These are phyloP conservation scores for Metschnikowia lachancei DNA, from an alignment of 805 yeast species.

Conservation along the genomic window DNA sequence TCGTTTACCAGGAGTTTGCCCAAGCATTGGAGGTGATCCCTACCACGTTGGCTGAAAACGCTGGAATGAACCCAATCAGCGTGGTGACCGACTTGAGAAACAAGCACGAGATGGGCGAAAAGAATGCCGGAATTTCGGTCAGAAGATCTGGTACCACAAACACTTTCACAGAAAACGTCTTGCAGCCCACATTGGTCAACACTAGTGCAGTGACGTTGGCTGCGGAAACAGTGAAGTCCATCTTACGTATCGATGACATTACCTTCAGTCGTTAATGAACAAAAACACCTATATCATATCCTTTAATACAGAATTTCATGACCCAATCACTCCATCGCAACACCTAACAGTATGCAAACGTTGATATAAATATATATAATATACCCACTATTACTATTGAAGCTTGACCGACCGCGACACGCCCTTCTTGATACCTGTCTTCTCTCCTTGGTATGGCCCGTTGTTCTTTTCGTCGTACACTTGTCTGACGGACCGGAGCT, in stretches of 20 bases:
- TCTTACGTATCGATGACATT: conserved; percentile 94
- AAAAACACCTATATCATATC: not conserved
- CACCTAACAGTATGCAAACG: not conserved
- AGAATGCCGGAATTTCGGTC: conserved; percentile 92
- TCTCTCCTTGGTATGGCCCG: conserved; percentile 84
- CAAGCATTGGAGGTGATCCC: conserved; percentile 90
- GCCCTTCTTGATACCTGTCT: conserved; percentile 96
- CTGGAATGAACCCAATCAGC: conserved; percentile 87
- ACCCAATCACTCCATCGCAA: too few species aligned
- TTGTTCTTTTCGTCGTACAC: conserved; percentile 74
- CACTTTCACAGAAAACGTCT: conserved; percentile 87
- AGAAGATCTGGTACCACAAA: conserved; percentile 91
- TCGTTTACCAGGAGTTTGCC: conserved; percentile 90
- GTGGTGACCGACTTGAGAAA: conserved; percentile 90
- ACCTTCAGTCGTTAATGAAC: conserved; percentile 49
- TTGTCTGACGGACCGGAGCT: conserved; percentile 83
- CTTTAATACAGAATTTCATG: not conserved
- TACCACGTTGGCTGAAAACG: conserved; percentile 91
- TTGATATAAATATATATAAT: not conserved
- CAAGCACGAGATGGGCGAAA: conserved; percentile 87
- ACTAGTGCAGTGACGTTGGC: conserved; percentile 93
- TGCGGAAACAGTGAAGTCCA: conserved; percentile 93
- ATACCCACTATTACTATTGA: conserved; percentile 9
- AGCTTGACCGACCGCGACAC: conserved; percentile 84
- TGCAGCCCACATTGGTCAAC: conserved; percentile 94